Base-by-base conservation (phyloP, 2,329 filamentous ascomycete species). In the Fusarium praegraminearum region DNA sequence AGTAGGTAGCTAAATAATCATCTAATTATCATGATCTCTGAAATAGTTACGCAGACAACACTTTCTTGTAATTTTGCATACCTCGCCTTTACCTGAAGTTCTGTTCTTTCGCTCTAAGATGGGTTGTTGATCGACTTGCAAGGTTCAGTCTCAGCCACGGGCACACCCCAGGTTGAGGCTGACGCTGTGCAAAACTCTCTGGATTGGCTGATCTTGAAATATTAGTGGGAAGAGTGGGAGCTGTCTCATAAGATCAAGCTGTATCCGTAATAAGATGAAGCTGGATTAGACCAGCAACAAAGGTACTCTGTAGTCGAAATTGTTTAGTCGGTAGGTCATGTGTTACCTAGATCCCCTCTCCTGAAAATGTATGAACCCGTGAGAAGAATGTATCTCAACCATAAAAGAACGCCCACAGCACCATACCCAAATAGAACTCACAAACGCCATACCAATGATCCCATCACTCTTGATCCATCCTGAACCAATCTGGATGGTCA, bases 401-500 rank as follows among this genome's bases (percentile, higher is more conserved):
- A 50, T 55, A 50, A 20, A 57, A 50, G n/a, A 67, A 67, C 63
- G 50, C 46, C 38, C n/a, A 26, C 43, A 44, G 49, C 36, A 62
- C 47, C 50, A 32, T 35, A 24, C 22, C 50, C 45, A 49, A 47
- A 32, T 50, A 43, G 38, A 69, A 35, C 50, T 53, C 52, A 44
- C 41, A 50, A 69, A 62, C 43, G 40, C 54, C 54, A 18, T 26
- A 20, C 44, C 24, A 49, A 44, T 41, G 11, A 38, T 10, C n/a
- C 32, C 35, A 57, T 60, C 47, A 58, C 57, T 77, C 74, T 49
- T 62, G 53, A 56, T 80, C 78, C 68, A 78, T 67, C 46, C 70
- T 78, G 62, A 85, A 83, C 87, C 88, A 91, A 65, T 87, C 82
- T 4, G 89, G 87, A 58, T 90, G 82, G 36, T 90, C 86, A 57